These are phyloP conservation scores for Garcia nutans DNA, from an alignment of 345 rosid species.

Conservation along the genomic window DNA sequence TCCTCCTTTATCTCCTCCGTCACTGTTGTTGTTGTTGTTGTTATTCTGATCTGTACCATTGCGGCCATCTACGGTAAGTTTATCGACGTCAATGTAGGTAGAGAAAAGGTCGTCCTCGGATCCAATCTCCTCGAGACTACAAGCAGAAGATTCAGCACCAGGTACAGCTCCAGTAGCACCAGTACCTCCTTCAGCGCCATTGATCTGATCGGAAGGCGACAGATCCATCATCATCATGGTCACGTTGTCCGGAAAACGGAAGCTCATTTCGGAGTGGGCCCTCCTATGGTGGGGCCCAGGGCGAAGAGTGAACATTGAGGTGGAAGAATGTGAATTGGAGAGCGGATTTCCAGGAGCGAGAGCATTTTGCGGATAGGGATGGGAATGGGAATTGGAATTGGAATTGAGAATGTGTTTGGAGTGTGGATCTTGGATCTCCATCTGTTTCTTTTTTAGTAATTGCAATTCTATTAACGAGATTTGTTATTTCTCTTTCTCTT, in stretches of 20 bases:
- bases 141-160: conserved; percentile 32
- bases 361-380: background rate
- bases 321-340: background rate
- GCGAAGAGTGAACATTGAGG: conserved; percentile 17
- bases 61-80: conserved; percentile 24
- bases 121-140: conserved; percentile 58
- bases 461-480: background rate
- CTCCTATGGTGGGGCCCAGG: conserved; percentile 60
- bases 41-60: conserved; percentile 11
- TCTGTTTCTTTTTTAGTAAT: background rate
- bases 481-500: background rate
- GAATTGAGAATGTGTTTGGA: background rate
- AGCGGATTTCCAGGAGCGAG: background rate
- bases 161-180: conserved; percentile 5
- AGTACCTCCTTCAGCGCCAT: conserved; percentile 12
- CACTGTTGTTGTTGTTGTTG: conserved; percentile 30
- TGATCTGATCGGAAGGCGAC: conserved; percentile 52
- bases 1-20: conserved; percentile 14
- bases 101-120: conserved; percentile 79
- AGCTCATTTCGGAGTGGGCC: conserved; percentile 76
- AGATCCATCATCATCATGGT: conserved; percentile 61
- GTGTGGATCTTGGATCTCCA: conserved; percentile 2
- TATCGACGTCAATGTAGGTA: conserved; percentile 81
- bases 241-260: conserved; percentile 74
- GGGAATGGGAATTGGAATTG: background rate